Base-by-base conservation (phyloP, 257 asterid species). In the Eustoma russellianum region DNA sequence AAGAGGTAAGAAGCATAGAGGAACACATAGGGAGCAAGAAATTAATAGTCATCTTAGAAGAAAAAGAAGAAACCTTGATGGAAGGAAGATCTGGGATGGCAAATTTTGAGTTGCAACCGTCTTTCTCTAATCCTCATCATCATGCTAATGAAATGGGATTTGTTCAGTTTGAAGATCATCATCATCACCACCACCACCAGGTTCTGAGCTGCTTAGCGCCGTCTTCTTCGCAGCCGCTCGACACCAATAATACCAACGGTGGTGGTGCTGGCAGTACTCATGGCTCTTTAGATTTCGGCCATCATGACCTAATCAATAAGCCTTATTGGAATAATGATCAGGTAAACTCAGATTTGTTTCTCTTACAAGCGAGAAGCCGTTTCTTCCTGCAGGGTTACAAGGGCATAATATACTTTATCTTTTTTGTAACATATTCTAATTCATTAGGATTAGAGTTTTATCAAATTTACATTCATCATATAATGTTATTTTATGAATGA, bases 251-350 rank as follows among this genome's bases (percentile, higher is more conserved):
- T 7, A 58, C 18, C 46, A 66, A 48, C 47, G 55, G 60, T 11
- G 55, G 60, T 9, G 70, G 41, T 28, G 41, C 48, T 11, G 19
- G 62, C 56, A 8, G 55, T 14, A 13, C 49, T 1, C 30, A 58
- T 55, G 77, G 69, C 68, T 72, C 79, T 65, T 61, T 79, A 74
- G 92, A 86, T 77, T 83, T 86, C 54, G 70, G 54, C 62, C 89
- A 76, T 49, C 52, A 11, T 44, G 79, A 77, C 43, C 67, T 70
- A 54, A 28, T 66, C 35, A 65, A 67, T 59, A 79, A 71, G 70
- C 69, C 86, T 54, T 79, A 89, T 60, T 83, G 96, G 94, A 70
- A 76, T 62, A 78, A 61, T 74, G 76, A 87, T 64, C 88, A 81
- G 86, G 92, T 79, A 45, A 57, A 38, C 24, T 30, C 53, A 17